Percentiles rank a stretch among this genome's conserved stretches.
These are phyloP conservation scores for Dipodascus albidus DNA, from an alignment of 805 yeast species.

Conservation along the genomic window DNA sequence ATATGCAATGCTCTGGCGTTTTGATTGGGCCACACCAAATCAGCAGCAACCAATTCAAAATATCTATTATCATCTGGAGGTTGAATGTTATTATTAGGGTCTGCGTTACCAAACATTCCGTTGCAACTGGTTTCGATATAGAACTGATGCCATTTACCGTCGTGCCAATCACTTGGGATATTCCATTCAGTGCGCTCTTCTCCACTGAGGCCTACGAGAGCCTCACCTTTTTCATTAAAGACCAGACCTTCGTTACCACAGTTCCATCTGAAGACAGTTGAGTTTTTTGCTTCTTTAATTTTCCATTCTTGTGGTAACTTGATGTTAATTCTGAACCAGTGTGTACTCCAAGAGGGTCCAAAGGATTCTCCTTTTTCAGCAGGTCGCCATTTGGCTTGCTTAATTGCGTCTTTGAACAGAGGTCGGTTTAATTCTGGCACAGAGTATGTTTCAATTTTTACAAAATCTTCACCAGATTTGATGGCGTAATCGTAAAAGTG, in stretches of 20 bases:
- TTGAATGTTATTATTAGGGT: conserved; percentile 32
- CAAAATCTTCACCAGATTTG: conserved; percentile 36
- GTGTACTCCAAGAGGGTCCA: conserved; percentile 97
- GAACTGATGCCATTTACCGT: conserved; percentile 46
- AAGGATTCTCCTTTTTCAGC: conserved; percentile 53
- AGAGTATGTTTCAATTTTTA: conserved; percentile 53
- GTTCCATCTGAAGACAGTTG: conserved; percentile 67
- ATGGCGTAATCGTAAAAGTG: conserved; percentile 62
- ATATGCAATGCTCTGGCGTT: conserved; percentile 66
- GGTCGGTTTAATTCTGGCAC: conserved; percentile 67
- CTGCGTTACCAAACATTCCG: conserved; percentile 81
- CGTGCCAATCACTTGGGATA: conserved; percentile 46
- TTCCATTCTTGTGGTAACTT: conserved; percentile 53
- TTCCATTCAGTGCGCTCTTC: conserved; percentile 69
- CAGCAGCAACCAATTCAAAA: conserved; percentile 59
- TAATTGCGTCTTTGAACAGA: conserved; percentile 45
- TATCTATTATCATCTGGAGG: conserved; percentile 66
- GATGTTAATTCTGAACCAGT: conserved; percentile 72
- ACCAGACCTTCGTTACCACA: conserved; percentile 77
- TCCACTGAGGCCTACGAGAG: conserved; percentile 76
- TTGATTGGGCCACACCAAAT: conserved; percentile 67
- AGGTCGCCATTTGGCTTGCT: conserved; percentile 34
- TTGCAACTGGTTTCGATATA: conserved; percentile 88
- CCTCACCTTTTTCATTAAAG: conserved; percentile 54
- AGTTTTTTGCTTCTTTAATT: conserved; percentile 36